phyloP scores from a whole-genome alignment of 169 alveolate genomes.

The Ichthyophthirius multifiliis region DNA sequence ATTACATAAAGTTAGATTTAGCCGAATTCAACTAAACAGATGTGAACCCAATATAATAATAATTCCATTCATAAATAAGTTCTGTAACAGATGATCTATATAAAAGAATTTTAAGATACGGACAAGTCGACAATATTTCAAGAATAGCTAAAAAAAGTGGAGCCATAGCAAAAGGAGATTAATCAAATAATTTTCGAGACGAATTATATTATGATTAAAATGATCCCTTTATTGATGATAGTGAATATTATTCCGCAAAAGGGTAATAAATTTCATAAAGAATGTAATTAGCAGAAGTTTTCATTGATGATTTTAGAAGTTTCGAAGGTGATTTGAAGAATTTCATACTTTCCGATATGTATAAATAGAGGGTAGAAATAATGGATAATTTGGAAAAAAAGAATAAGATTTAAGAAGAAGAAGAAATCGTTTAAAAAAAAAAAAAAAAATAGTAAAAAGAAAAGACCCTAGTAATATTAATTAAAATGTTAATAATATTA shows the following conservation, averaged over 20 bases:
- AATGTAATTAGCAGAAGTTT: background rate
- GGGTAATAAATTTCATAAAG: background rate
- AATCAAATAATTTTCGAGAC: background rate
- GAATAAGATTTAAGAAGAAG: background rate
- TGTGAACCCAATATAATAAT: background rate
- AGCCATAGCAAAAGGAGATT: background rate
- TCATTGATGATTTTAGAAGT: constrained; percentile 2
- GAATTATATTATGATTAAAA: background rate
- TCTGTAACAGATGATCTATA: background rate
- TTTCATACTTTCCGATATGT: background rate
- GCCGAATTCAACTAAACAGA: background rate
- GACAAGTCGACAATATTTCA: background rate
- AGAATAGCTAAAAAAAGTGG: constrained; percentile 4
- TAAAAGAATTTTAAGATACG: background rate
- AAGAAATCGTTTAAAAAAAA: background rate
- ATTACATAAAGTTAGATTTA: background rate
- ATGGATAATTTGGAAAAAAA: background rate
- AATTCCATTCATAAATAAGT: constrained; percentile 1
- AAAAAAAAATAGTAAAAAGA: no score
- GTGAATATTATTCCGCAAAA: background rate
- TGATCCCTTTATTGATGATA: background rate
- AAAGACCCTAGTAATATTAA: no score
- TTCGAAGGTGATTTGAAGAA: background rate
- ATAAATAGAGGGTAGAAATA: background rate
- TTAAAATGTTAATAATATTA: no score